Evolutionary conservation across 345 rosid genomes (phyloP).

Genomic region (Raphanus raphanistrum): DNA sequence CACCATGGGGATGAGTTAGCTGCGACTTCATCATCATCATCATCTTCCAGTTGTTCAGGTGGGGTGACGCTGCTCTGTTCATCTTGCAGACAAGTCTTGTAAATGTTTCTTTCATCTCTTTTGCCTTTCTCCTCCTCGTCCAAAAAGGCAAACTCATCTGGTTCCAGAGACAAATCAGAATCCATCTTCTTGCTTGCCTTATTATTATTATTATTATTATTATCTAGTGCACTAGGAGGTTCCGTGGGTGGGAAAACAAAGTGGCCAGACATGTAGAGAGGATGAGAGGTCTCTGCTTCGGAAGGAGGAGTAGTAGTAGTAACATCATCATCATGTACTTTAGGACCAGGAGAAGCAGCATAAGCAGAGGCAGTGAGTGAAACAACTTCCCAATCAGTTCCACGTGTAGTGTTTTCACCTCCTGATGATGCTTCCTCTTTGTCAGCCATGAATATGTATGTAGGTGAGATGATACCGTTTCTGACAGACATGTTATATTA

Average conservation of each 20-base stretch:
- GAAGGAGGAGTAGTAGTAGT: slow-evolving; percentile 31
- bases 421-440: slow-evolving; percentile 1
- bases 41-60: no score
- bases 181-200: no score
- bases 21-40: no score
- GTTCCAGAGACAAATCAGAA: no score
- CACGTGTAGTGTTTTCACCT: background rate
- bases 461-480: background rate
- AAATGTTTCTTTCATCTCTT: no score
- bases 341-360: slow-evolving; percentile 47
- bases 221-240: no score
- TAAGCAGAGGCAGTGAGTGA: background rate
- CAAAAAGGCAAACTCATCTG: no score
- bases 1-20: slow-evolving; percentile 48
- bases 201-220: no score
- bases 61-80: no score
- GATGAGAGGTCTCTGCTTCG: slow-evolving; percentile 56
- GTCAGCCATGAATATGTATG: background rate
- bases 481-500: background rate
- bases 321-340: slow-evolving; percentile 43
- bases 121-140: no score
- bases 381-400: background rate
- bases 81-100: no score
- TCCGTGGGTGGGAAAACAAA: slow-evolving; percentile 55
- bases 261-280: slow-evolving; percentile 80